phyloP scores from a whole-genome alignment of 2,329 filamentous ascomycete species.

The Aspergillus ochraceoroseus region DNA sequence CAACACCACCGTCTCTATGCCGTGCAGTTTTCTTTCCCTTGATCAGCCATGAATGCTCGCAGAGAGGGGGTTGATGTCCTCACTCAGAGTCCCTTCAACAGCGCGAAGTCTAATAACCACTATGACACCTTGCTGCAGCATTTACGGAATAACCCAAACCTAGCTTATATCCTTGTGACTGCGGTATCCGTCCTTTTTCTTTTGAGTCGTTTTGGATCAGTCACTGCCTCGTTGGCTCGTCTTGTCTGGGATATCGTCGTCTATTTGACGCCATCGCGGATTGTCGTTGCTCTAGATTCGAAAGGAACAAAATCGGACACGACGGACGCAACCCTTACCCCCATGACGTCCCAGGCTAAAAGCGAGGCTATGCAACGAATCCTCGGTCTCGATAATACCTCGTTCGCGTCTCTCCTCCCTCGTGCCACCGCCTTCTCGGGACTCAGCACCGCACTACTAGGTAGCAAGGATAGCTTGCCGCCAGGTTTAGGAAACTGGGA shows the following conservation, averaged over 20 bases:
- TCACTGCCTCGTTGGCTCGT: conserved; percentile 30
- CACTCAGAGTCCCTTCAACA: conserved; percentile 27
- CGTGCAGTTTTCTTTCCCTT: conserved; percentile 15
- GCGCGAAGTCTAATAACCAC: conserved; percentile 24
- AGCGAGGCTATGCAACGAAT: conserved; percentile 61
- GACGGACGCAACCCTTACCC: conserved; percentile 39
- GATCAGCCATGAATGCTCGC: conserved; percentile 37
- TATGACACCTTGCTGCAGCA: conserved; percentile 33
- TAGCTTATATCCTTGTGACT: conserved; percentile 30
- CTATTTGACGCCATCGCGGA: conserved; percentile 38
- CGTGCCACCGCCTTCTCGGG: conserved; percentile 53
- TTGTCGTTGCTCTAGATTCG: conserved; percentile 48
- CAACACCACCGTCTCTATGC: conserved; percentile 20
- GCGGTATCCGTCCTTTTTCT: conserved; percentile 29
- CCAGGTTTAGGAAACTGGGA: conserved; percentile 81
- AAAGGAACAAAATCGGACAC: conserved; percentile 42
- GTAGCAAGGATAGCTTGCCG: conserved; percentile 34
- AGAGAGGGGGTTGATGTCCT: conserved; percentile 30
- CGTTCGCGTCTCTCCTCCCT: conserved; percentile 56
- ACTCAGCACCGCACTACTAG: conserved; percentile 46
- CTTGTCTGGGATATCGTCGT: conserved; percentile 39
- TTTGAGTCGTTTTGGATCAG: conserved; percentile 29
- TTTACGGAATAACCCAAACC: conserved; percentile 26
- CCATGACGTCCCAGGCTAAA: conserved; percentile 50
- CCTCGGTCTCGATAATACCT: conserved; percentile 56